Conservation (phyloP, 768 basidiomycete genomes). For the Auricularia sp. region DNA sequence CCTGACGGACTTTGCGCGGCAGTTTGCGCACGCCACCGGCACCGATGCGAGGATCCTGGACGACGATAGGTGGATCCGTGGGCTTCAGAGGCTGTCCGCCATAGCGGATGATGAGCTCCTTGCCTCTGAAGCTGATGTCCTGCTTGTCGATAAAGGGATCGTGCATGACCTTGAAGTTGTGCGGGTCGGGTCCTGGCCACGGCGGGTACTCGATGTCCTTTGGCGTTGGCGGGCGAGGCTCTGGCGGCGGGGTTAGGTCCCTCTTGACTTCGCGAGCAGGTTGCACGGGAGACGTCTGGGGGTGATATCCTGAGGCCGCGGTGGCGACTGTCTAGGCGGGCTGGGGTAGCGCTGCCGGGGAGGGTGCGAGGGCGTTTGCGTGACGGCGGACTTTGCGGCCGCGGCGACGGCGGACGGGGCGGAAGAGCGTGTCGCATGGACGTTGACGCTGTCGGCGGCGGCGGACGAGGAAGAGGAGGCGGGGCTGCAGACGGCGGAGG, state of each 20-base stretch:
- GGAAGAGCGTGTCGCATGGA: constrained; percentile 16
- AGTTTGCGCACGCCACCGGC: constrained; percentile 17
- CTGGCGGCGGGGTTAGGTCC: not conserved
- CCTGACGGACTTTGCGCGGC: constrained; percentile 17
- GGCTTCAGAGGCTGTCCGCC: constrained; percentile 16
- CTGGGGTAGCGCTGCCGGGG: constrained; percentile 14
- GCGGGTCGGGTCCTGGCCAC: not conserved
- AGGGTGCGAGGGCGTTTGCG: not conserved
- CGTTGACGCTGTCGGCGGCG: constrained; percentile 18
- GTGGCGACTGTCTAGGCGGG: constrained; percentile 4
- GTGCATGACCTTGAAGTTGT: constrained; percentile 32
- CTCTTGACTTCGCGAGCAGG: not conserved
- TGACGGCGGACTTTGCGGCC: constrained; percentile 3
- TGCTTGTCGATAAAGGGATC: constrained; percentile 47
- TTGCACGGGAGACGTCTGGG: not conserved
- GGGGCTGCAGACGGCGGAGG: not conserved
- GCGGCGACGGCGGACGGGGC: constrained; percentile 10
- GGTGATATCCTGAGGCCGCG: not conserved
- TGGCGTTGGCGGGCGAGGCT: constrained; percentile 29
- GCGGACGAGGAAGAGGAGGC: constrained; percentile 6
- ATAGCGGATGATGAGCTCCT: constrained; percentile 30
- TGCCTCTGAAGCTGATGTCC: constrained; percentile 27
- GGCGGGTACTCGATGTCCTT: not conserved
- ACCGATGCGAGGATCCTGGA: constrained; percentile 14
- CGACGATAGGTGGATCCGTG: not conserved